Base-by-base conservation (phyloP, 257 asterid genomes). In the Capsicum baccatum region DNA sequence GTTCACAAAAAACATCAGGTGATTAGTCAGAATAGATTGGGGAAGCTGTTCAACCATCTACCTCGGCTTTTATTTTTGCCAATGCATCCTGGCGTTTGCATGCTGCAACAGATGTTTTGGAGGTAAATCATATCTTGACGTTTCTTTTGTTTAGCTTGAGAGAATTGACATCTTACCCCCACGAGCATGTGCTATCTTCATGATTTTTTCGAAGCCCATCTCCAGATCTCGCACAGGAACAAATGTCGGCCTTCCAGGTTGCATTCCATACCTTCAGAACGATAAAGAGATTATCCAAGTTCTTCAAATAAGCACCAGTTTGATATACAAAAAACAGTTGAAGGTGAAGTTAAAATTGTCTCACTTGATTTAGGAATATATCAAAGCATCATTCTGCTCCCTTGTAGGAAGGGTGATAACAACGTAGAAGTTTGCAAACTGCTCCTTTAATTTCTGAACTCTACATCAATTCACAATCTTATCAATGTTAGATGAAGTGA, bases 161-260 rank as follows among this genome's bases (percentile, higher is more conserved):
- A 83, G 19, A 63, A 68, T 6, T 42, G 57, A 17, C 6, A 42
- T 35, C 88, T 88, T 91, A 97, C 99, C 96, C 87, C 98, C 97
- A 69, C 94, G 99, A 87, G 97, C 97, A 86, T 89, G 97, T 76
- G 97, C 94, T 60, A 97, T 86, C 87, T 93, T 97, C 60, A 94
- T 95, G 68, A 95, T 95, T 92, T 93, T 93, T 91, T 97, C 98
- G 79, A 94, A 94, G 67, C 98, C 98, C 99, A 95, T 97, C 89
- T 95, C 98, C 15, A 91, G 83, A 90, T 94, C 94, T 68, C 87
- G 89, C 64, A 93, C 99, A 10, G 94, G 98, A 86, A 95, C 90
- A 87, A 94, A 97, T 79, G 97, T 87, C 68, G 99, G 99, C 88
- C 86, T 90, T 15, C 98, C 99, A 87, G 89, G 85, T 91, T 91